Conservation (phyloP, 2,329 filamentous ascomycete species). For the Aspergillus pseudonomiae region DNA sequence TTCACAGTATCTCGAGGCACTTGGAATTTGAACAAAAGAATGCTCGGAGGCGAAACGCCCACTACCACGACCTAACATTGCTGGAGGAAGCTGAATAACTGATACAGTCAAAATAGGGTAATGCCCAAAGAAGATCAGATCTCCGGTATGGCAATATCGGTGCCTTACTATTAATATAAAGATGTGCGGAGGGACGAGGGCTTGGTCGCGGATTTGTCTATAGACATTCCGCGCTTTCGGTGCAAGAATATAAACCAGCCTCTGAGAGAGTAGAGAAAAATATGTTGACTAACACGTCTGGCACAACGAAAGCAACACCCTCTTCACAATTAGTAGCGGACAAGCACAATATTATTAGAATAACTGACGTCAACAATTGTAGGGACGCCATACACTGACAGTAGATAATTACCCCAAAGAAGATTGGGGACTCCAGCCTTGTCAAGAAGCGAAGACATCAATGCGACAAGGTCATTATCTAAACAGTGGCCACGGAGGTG, state of each 20-base stretch:
- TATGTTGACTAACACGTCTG: conserved; percentile 15
- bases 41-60: conserved; percentile 16
- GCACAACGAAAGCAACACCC: conserved; percentile 21
- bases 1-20: conserved; percentile 20
- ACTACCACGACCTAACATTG: conserved; percentile 7
- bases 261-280: conserved; percentile 15
- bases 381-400: conserved; percentile 32
- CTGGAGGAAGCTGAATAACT: conserved; percentile 19
- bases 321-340: background rate
- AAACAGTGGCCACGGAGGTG: conserved; percentile 12
- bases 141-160: conserved; percentile 21
- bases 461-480: conserved; percentile 20
- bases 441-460: conserved; percentile 24
- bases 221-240: conserved; percentile 10
- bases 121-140: conserved; percentile 22
- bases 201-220: conserved; percentile 5
- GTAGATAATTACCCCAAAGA: conserved; percentile 33
- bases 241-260: conserved; percentile 21
- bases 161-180: conserved; percentile 23
- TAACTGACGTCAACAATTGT: too few species aligned
- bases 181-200: conserved; percentile 13
- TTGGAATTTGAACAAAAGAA: conserved; percentile 19
- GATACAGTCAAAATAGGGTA: conserved; percentile 18
- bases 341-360: too few species aligned
- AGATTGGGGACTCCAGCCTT: conserved; percentile 24